Percentiles rank a stretch among this genome's conserved stretches.
Conservation (phyloP, 345 rosid species). For the Murraya paniculata region DNA sequence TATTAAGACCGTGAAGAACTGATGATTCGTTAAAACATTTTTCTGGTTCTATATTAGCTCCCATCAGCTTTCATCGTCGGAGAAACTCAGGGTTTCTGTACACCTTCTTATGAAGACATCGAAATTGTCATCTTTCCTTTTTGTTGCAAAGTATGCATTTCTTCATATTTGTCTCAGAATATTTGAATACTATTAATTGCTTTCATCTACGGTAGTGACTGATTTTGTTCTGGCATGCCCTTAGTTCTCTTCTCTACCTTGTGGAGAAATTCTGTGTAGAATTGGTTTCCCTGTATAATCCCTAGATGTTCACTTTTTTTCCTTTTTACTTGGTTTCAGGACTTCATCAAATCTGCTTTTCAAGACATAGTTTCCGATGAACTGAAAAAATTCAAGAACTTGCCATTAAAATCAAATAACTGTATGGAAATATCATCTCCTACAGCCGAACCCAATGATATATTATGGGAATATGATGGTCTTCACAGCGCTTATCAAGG, state of each 20-base stretch:
- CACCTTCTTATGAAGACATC: neutral
- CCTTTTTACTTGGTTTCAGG: conserved; percentile 41
- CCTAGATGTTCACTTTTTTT: neutral
- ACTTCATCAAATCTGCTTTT: conserved; percentile 54
- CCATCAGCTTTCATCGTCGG: neutral
- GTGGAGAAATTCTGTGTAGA: neutral
- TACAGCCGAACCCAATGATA: conserved; percentile 35
- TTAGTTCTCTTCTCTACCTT: neutral
- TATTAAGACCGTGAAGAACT: neutral
- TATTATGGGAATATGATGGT: conserved; percentile 86
- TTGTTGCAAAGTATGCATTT: neutral
- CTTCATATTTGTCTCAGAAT: neutral
- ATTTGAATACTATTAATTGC: neutral
- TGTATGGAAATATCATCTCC: conserved; percentile 8
- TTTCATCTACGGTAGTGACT: neutral
- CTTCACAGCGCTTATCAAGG: conserved; percentile 58
- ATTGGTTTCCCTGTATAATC: neutral
- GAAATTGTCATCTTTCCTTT: neutral
- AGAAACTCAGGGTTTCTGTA: neutral
- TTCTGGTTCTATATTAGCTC: neutral
- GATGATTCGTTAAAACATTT: neutral
- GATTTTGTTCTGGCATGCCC: conserved; percentile 4
- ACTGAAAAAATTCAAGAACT: conserved; percentile 49
- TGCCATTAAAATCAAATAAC: conserved; percentile 29
- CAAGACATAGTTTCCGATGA: conserved; percentile 73